Conservation (phyloP, 2,329 filamentous ascomycete genomes). For the Fusarium transvaalense region DNA sequence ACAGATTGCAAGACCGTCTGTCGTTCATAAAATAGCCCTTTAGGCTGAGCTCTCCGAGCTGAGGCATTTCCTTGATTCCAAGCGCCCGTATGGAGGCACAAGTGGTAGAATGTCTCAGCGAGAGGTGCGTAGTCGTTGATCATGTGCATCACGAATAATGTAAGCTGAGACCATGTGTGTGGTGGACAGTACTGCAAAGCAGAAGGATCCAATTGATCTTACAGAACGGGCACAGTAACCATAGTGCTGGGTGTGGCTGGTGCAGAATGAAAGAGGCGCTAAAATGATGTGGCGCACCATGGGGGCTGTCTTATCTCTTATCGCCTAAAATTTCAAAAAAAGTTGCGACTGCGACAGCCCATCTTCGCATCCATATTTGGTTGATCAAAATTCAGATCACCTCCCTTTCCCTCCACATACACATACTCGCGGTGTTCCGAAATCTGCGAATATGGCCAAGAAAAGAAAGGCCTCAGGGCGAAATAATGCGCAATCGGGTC, state of each 20-base stretch:
- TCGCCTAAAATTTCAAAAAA: constrained; percentile 40
- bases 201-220: constrained; percentile 1
- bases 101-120: constrained; percentile 12
- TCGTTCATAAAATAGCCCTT: background rate
- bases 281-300: background rate
- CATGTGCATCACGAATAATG: constrained; percentile 18
- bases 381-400: background rate
- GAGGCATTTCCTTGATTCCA: constrained; percentile 13
- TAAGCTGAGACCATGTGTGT: constrained; percentile 16
- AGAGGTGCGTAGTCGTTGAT: constrained; percentile 21
- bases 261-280: background rate
- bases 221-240: background rate
- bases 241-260: constrained; percentile 1
- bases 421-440: background rate
- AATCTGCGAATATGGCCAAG: constrained; percentile 66
- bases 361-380: constrained; percentile 11
- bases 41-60: background rate
- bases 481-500: constrained; percentile 60
- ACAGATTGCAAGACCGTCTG: background rate
- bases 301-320: constrained; percentile 34
- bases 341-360: constrained; percentile 32
- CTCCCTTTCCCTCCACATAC: background rate
- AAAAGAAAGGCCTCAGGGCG: constrained; percentile 77
- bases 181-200: constrained; percentile 9
- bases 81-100: background rate